Base-by-base conservation (phyloP, 176 grass and related monocot genomes). In the Melocanna baccifera region DNA sequence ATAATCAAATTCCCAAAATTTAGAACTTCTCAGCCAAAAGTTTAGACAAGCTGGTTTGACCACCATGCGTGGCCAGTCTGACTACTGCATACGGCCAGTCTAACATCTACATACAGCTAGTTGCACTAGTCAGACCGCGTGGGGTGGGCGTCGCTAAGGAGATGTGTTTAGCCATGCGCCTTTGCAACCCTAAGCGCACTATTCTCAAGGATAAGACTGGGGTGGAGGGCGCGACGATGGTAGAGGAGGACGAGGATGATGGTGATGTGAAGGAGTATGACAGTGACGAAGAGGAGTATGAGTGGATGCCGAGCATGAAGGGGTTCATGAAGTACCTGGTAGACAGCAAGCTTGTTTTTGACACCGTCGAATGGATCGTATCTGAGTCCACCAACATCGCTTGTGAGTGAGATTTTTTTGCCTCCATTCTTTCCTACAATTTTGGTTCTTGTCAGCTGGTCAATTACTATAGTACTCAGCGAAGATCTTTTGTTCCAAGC, bases 111-210 rank as follows among this genome's bases (percentile, higher is more conserved):
- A 32, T 32, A 32, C 0, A 0, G 32, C 32, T 0, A 32, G 32
- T 32, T 32, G 32, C 32, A 3, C 32, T 32, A 0, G 32, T 32
- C 32, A 32, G 32, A 32, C 32, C 3, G 0, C 32, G 32, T 32
- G 32, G 32, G 41, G 83, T 92, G 69, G 96, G 96, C 78, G 89
- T 98, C 71, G 90, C 88, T 11, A 85, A 98, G 85, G 93, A 98
- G 93, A 98, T 98, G 91, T 86, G 96, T 22, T 98, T 98, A 45
- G 93, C 93, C 89, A 98, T 95, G 96, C 91, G 93, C 50, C 85
- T 98, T 45, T 91, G 86, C 66, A 85, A 90, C 57, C 32, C 32
- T 28, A 90, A 87, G 74, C 12, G 80, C 50, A 87, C 84, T 34
- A 83, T 80, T 42, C 71, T 83, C 30, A 74, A 83, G 51, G 79